Percentiles rank a stretch among this genome's conserved stretches.
phyloP scores from a whole-genome alignment of 2,329 filamentous ascomycete genomes.

The Apiospora malaysiana region DNA sequence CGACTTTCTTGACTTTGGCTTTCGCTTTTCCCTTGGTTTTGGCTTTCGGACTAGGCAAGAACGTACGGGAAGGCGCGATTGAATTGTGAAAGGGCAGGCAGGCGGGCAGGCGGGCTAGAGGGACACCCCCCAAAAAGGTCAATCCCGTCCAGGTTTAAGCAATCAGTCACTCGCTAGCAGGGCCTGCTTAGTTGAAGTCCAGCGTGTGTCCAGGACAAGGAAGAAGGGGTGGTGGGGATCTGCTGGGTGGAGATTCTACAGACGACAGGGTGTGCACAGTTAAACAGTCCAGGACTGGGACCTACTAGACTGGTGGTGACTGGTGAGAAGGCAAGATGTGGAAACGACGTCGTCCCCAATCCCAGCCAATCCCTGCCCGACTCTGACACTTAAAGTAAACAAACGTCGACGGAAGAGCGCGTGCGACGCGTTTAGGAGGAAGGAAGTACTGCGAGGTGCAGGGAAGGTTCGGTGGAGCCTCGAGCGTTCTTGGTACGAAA shows the following conservation, averaged over 20 bases:
- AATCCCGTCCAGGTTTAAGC: constrained; percentile 14
- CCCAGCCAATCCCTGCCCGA: constrained; percentile 18
- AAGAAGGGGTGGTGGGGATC: background rate
- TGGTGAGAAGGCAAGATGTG: background rate
- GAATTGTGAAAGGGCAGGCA: constrained; percentile 1
- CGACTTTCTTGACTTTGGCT: background rate
- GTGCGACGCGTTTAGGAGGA: constrained; percentile 22
- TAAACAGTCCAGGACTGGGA: background rate
- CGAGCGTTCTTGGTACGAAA: constrained; percentile 20
- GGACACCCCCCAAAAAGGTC: constrained; percentile 11
- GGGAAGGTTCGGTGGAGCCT: constrained; percentile 21
- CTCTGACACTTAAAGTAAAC: constrained; percentile 22
- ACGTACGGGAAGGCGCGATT: constrained; percentile 16
- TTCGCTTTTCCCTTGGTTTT: background rate
- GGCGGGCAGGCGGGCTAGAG: constrained; percentile 5
- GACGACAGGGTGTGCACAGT: constrained; percentile 9
- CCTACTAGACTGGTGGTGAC: background rate
- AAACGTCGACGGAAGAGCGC: constrained; percentile 16
- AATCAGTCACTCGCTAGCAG: constrained; percentile 10
- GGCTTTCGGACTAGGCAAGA: constrained; percentile 3
- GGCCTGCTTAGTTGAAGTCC: too few species aligned
- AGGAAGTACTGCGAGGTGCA: background rate
- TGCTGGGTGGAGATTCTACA: background rate
- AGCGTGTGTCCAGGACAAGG: too few species aligned
- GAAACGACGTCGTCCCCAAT: background rate